Base-by-base conservation (phyloP, 345 rosid species). In the Alliaria petiolata region DNA sequence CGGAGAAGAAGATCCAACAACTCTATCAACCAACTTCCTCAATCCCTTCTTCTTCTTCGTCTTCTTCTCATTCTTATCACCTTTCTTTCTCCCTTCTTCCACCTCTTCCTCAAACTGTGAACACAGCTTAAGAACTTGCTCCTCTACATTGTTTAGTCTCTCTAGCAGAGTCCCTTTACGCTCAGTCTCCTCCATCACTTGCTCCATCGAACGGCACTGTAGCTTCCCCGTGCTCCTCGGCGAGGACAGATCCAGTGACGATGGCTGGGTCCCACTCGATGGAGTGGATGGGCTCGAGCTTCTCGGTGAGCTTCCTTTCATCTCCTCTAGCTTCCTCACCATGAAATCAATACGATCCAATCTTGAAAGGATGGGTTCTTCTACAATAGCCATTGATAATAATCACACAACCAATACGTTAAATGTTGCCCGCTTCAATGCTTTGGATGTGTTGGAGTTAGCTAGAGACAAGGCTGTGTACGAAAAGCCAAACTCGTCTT, bases 1-100 rank as follows among this genome's bases (percentile, higher is more conserved):
- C 0, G 77, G 77, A 77, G 80, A 77, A 77, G 77, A 77, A 44
- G 74, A 61, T 44, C 79, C 79, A 62, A 75, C 79, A 61, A 75
- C 74, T 68, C 45, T 75, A 26, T 75, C 79, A 26, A 75, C 69
- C 0, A 75, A 2, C 59, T 75, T 75, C 30, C 65, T 77, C 38
- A 77, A 49, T 0, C 80, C 76, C 10, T 71, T 77, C 57, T 65
- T 71, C 68, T 69, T 70, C 53, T 71, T 71, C 36, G 14, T 47
- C 7, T 17, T 54, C 28, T 65, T 57, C 52, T 71, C 44, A 10
- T 22, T 25, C 16, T 30, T 63, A 2, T n/a, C 47, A 8, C 49
- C 76, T 51, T 28, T 53, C 74, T 53, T 75, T 47, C 30, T 53
- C 22, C 68, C 79, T 35, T 45, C 52, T 61, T 68, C 74, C 11